Conservation (phyloP, 345 rosid genomes). For the Carallia pectinifolia region DNA sequence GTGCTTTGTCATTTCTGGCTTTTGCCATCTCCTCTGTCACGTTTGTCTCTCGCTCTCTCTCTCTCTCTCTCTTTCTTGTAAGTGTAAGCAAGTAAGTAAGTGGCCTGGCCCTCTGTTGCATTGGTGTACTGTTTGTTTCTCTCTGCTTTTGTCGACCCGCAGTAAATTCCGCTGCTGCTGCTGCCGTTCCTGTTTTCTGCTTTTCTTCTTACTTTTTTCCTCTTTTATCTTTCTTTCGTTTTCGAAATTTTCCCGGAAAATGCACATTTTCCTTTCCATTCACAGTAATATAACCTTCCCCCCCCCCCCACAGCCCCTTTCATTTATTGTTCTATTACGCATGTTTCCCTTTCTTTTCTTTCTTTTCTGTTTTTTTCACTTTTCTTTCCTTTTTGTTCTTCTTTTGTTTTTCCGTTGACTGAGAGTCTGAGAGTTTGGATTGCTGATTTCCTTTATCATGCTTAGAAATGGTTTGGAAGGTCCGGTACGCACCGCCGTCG, state of each 20-base stretch:
- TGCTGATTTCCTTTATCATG: background rate
- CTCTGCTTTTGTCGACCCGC: constrained; percentile 30
- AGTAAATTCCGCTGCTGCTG: constrained; percentile 18
- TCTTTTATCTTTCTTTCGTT: too few relatives aligned
- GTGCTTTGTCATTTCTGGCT: constrained; percentile 39
- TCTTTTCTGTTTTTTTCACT: background rate
- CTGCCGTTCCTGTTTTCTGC: constrained; percentile 1
- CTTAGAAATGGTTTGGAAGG: background rate
- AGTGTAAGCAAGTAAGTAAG: constrained; percentile 11
- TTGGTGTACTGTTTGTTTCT: constrained; percentile 4
- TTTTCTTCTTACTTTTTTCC: background rate
- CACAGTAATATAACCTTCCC: constrained; percentile 3
- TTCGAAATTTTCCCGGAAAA: constrained; percentile 12
- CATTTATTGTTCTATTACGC: background rate
- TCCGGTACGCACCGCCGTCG: constrained; percentile 37
- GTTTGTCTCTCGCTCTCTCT: constrained; percentile 13
- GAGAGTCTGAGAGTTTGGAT: too few relatives aligned
- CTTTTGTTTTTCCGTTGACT: background rate
- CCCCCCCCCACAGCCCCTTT: background rate
- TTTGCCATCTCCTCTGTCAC: constrained; percentile 32
- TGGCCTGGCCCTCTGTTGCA: background rate
- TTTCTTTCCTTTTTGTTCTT: background rate
- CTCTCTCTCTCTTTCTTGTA: constrained; percentile 22
- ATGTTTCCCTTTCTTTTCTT: constrained; percentile 1
- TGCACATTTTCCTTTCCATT: constrained; percentile 1